phyloP scores from a whole-genome alignment of 768 basidiomycete genomes.

The Phylloporus sp. region DNA sequence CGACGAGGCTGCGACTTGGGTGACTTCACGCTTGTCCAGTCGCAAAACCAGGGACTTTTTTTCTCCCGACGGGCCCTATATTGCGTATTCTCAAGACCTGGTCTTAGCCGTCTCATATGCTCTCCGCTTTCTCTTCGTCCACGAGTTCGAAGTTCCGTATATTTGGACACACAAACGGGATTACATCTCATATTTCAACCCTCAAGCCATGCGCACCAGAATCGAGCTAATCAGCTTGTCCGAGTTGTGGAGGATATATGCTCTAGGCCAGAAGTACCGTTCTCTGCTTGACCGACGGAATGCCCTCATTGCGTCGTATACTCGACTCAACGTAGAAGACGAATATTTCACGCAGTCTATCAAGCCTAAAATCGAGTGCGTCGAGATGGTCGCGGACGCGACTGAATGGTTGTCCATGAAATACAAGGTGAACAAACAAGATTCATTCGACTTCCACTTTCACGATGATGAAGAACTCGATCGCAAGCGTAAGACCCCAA shows the following conservation, averaged over 20 bases:
- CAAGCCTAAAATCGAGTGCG: slow-evolving; percentile 61
- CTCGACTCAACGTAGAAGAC: slow-evolving; percentile 62
- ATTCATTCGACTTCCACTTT: slow-evolving; percentile 57
- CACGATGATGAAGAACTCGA: slow-evolving; percentile 59
- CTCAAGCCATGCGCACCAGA: slow-evolving; percentile 53
- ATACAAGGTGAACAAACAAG: slow-evolving; percentile 70
- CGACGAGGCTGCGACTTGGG: slow-evolving; percentile 82
- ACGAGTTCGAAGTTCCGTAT: slow-evolving; percentile 91
- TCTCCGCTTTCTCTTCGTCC: slow-evolving; percentile 77
- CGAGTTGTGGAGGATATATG: slow-evolving; percentile 89
- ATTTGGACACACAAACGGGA: slow-evolving; percentile 93
- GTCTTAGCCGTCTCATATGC: slow-evolving; percentile 75
- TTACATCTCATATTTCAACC: slow-evolving; percentile 79
- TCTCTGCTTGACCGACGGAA: slow-evolving; percentile 73
- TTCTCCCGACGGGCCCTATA: slow-evolving; percentile 54
- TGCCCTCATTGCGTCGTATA: slow-evolving; percentile 59
- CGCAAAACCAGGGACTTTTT: slow-evolving; percentile 71
- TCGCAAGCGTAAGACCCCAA: slow-evolving; percentile 76
- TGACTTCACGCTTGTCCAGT: slow-evolving; percentile 70
- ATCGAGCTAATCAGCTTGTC: slow-evolving; percentile 67
- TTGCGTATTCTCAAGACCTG: slow-evolving; percentile 59
- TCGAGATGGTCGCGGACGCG: slow-evolving; percentile 87
- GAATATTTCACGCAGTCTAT: slow-evolving; percentile 73
- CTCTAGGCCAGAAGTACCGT: slow-evolving; percentile 86
- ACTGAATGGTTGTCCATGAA: slow-evolving; percentile 88